Base-by-base conservation (phyloP, 306 rosid species). In the Dryas drummondii region DNA sequence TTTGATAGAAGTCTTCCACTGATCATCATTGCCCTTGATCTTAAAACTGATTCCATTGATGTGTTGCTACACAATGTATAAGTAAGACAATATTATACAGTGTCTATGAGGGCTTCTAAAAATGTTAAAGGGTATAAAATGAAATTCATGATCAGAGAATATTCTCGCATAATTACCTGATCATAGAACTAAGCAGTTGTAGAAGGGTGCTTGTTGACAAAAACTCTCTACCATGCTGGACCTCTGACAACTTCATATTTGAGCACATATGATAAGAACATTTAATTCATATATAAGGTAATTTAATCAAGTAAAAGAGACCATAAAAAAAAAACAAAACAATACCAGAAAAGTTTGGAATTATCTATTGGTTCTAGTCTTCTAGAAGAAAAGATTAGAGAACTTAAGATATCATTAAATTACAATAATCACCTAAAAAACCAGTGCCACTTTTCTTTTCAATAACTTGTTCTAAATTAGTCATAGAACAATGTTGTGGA, bases 21-120 rank as follows among this genome's bases (percentile, higher is more conserved):
- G 76, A 90, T 92, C 88, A 87, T 85, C 84, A 91, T 86, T 41
- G 97, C 92, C 77, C 99, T 86, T 42, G 97, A 86, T 84, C 90
- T 87, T 76, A 92, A 78, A 78, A 90, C 73, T 59, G 96, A 76
- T 57, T 87, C 93, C 50, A 46, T 17, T 37, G 96, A 88, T 60
- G 76, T 78, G 77, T 85, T 76, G 80, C 99, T 92, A 45, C 64
- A 76, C 78, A n/a, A 53, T 14, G 68, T 64, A 53, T 56, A 79
- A 57, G 26, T 51, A 83, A 51, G 41, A 47, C 5, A 6, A 47
- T 12, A 47, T 61, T 32, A 27, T 50, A 59, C 49, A 26, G 50
- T 54, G 63, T 44, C 54, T 56, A 44, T 19, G 41, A 42, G 48
- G 55, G 22, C 51, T 41, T 42, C 17, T 14, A 22, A 45, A 4